Base-by-base conservation (phyloP, 2,329 filamentous ascomycete species). In the Davidsoniella neocaledoniae region DNA sequence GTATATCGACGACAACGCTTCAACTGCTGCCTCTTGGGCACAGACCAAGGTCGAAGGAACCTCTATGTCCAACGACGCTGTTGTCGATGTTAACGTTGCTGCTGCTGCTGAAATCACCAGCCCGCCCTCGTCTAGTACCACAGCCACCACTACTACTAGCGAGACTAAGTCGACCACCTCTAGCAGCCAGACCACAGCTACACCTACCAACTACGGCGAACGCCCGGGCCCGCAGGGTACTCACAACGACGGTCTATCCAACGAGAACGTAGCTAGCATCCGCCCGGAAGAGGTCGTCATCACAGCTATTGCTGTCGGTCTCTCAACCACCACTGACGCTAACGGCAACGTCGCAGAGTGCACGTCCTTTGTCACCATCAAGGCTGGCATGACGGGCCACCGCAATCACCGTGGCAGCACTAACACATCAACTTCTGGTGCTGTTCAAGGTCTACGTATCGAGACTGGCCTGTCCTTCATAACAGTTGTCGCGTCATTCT, bases 1-100 rank as follows among this genome's bases (percentile, higher is more conserved):
- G 44, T 57, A 55, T 52, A 55, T 55, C 41, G 51, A 57, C 21
- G 33, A 26, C 14, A 46, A 53, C 23, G 25, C 46, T 23, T 36
- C 39, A 26, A 19, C n/a, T 16, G 47, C 39, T 12, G 47, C 47
- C 12, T 5, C 25, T 17, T 49, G 40, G 40, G 47, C 43, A 0
- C 29, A 36, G 25, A 8, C 21, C 6, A 43, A 42, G 26, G 47
- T 43, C 40, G 37, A 49, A 14, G 39, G 19, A 7, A 23, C 6
- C 21, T 38, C 41, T 39, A 45, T 12, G 14, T 9, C 41, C 16
- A 29, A 16, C 8, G 17, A 23, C 23, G 37, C 16, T 5, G 16
- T 14, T 21, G 40, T 14, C 9, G 3, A 19, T 5, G 1, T 19
- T 17, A 43, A 19, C 12, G 25, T 17, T 17, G 19, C 40, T 17